Evolutionary conservation across 2,329 filamentous ascomycete species (phyloP), one percentile per base, ranked within the genome.

Genomic region (Aspergillus sp.): DNA sequence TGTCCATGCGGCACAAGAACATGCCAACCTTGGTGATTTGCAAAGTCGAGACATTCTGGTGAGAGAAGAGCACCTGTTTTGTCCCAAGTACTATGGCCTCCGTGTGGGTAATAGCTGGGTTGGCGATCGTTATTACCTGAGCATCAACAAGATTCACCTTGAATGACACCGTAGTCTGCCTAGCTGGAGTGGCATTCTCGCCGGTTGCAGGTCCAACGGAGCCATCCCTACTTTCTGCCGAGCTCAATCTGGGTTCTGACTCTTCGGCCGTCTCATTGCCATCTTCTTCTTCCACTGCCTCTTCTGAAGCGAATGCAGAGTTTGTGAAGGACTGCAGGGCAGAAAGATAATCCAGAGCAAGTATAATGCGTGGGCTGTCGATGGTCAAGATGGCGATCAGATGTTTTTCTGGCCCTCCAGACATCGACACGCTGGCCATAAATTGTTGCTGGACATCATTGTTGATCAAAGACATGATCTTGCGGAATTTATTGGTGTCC

Each of bases 1-100:
- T 91, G 75, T 99, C 96, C 95, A 99, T 99, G 12, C 95, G 90
- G 72, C 96, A 99, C 32, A 99, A 77, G 74, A 97, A 99, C 95
- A 99, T 99, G 67, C 95, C 95, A 55, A 98, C 86, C 71, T 98
- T 89, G 7, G 92, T 93, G 2, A 99, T 87, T 71, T 99, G 94
- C 71, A 99, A 84, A 0, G 95, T 97, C 67, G 96, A 84, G 9
- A 94, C 91, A 78, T 98, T 92, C 74, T 99, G 96, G 69, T 96
- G 90, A 2, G 94, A 96, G 11, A 98, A 83, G 2, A 98, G 83
- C 12, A 98, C 87, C 73, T 99, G 93, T 73, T 97, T 96, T 2
- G 93, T 96, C 52, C 92, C 91, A 24, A 99, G 82, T 0, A 99
- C 96, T 67, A 99, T 96, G 2, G 95, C 95, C 73, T 99, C 96